A percentile compares a stretch with the other conserved stretches of the same genome.
Conservation (phyloP, 345 rosid species). For the Camelina laxa region DNA sequence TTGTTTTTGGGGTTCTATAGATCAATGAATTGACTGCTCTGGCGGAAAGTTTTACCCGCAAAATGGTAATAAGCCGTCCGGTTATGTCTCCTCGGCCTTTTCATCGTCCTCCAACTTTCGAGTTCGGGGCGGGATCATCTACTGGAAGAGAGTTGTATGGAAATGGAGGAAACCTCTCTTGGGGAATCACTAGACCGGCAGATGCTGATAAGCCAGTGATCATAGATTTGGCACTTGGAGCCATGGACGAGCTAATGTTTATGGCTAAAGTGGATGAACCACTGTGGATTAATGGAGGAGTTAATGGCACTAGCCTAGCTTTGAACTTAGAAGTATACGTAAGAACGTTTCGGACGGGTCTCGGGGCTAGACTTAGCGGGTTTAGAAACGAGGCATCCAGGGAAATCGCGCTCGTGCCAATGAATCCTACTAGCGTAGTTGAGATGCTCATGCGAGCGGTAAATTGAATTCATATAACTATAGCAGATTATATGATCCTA, state of each 20-base stretch:
- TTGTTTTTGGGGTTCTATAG: conserved; percentile 41
- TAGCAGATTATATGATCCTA: too few species aligned
- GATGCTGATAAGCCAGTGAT: conserved; percentile 73
- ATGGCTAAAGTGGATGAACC: conserved; percentile 85
- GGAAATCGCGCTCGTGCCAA: conserved; percentile 64
- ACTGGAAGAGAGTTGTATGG: conserved; percentile 31
- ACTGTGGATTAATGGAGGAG: conserved; percentile 66
- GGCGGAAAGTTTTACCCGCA: conserved; percentile 66
- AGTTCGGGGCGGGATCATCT: conserved; percentile 48
- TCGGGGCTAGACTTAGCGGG: conserved; percentile 69
- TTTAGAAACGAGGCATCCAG: conserved; percentile 81
- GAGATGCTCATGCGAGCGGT: conserved; percentile 88
- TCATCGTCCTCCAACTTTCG: conserved; percentile 33
- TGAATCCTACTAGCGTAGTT: conserved; percentile 70
- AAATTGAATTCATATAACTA: not conserved
- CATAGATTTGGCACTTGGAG: conserved; percentile 77
- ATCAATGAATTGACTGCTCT: conserved; percentile 62
- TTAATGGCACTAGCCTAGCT: conserved; percentile 49
- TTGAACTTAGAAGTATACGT: conserved; percentile 73
- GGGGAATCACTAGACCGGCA: conserved; percentile 44
- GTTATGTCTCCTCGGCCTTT: too few species aligned
- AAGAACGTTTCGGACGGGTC: conserved; percentile 57
- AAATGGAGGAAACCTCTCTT: conserved; percentile 57
- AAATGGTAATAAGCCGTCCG: not conserved
- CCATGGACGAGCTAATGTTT: conserved; percentile 85